These are phyloP conservation scores for Globisporangium emineosum DNA, from an alignment of 352 stramenopile species.

Conservation along the genomic window DNA sequence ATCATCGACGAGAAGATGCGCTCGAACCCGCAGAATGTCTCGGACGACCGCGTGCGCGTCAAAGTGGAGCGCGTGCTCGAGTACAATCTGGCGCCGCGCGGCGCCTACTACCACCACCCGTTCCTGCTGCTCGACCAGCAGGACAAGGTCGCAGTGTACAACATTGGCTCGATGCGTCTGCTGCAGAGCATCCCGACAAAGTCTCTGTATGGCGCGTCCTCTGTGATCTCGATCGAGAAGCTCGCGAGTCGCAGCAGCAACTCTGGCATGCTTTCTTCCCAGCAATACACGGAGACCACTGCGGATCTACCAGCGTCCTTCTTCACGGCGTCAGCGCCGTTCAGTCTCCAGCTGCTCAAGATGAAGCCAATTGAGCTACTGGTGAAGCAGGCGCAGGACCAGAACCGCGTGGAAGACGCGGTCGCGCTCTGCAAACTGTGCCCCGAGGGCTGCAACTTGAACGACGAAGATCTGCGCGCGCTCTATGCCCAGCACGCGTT, in stretches of 20 bases:
- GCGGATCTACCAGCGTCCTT: constrained; percentile 28
- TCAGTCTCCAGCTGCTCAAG: constrained; percentile 44
- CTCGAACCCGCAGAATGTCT: constrained; percentile 33
- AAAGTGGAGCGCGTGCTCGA: constrained; percentile 44
- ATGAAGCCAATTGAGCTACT: constrained; percentile 57
- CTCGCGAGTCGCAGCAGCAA: constrained; percentile 4
- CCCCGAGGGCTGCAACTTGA: constrained; percentile 58
- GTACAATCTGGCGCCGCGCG: constrained; percentile 43
- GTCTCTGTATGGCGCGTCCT: constrained; percentile 32
- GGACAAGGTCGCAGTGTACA: constrained; percentile 62
- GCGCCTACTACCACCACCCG: constrained; percentile 57
- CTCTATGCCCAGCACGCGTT: constrained; percentile 62
- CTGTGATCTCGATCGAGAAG: constrained; percentile 20
- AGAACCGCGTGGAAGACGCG: constrained; percentile 45
- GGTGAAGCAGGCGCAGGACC: constrained; percentile 37
- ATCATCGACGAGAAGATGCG: constrained; percentile 16
- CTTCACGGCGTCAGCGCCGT: constrained; percentile 39
- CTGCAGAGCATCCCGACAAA: constrained; percentile 65
- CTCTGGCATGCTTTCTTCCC: background rate
- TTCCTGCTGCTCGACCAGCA: constrained; percentile 62
- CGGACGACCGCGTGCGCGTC: constrained; percentile 37
- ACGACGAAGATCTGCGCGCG: constrained; percentile 40
- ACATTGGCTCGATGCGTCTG: constrained; percentile 48
- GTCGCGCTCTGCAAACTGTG: constrained; percentile 67
- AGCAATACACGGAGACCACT: constrained; percentile 3